Evolutionary conservation across 176 grass and related monocot genomes (phyloP).

Genomic region (Tuctoria greenei): DNA sequence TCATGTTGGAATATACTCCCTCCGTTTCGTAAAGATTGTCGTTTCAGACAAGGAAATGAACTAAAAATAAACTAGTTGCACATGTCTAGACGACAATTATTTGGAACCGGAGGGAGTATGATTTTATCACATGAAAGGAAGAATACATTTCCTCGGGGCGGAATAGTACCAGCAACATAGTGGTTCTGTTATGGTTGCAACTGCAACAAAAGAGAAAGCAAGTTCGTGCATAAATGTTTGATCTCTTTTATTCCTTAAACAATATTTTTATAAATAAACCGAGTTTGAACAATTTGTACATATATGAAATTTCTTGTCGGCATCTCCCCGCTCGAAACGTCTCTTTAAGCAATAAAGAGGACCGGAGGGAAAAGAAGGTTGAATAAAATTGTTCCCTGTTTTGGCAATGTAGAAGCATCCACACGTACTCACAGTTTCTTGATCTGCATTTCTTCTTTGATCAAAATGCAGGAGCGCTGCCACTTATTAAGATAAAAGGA

Average conservation of each 20-base stretch:
- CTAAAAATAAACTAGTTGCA: too few species aligned
- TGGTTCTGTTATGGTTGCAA: conserved; percentile 9
- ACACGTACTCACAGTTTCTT: neutral
- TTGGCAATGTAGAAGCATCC: neutral
- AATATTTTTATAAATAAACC: neutral
- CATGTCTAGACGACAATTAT: too few species aligned
- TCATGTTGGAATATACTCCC: neutral
- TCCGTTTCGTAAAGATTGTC: too few species aligned
- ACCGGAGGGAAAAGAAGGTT: neutral
- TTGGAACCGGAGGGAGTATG: too few species aligned
- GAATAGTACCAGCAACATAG: neutral
- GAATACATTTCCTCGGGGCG: neutral
- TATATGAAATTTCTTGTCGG: conserved; percentile 14
- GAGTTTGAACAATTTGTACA: conserved; percentile 10
- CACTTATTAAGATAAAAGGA: too few species aligned
- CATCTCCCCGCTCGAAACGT: neutral
- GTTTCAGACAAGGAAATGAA: too few species aligned
- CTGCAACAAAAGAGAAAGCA: conserved; percentile 6
- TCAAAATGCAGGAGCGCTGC: too few species aligned
- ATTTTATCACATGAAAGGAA: neutral
- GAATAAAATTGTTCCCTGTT: neutral
- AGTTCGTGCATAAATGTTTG: conserved; percentile 13
- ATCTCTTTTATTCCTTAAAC: neutral
- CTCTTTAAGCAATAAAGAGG: neutral
- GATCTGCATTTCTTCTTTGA: too few species aligned